A percentile compares a stretch with the other conserved stretches of the same genome.
Conservation (phyloP, 2,329 filamentous ascomycete species). For the Aureobasidium zeae region DNA sequence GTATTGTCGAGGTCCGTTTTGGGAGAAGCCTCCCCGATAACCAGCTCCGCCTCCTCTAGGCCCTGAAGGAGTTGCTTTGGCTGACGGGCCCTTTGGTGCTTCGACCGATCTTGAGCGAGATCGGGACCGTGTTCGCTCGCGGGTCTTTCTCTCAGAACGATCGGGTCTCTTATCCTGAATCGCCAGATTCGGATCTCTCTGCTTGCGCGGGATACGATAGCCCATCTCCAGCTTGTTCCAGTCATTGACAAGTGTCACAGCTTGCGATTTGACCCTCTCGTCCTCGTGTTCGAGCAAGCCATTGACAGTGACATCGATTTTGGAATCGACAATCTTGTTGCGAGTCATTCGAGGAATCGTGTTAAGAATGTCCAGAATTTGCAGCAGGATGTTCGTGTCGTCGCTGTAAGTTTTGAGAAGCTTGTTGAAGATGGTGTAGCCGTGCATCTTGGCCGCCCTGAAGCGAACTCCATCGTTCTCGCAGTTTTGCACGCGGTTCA, state of each 20-base stretch:
- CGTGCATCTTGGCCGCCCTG: slow-evolving; percentile 89
- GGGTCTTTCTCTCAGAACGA: slow-evolving; percentile 52
- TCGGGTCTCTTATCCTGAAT: slow-evolving; percentile 51
- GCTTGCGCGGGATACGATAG: slow-evolving; percentile 88
- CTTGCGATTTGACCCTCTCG: slow-evolving; percentile 62
- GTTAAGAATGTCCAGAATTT: slow-evolving; percentile 82
- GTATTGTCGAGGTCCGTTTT: slow-evolving; percentile 42
- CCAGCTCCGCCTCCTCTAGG: slow-evolving; percentile 47
- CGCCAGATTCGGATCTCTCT: slow-evolving; percentile 59
- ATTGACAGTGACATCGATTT: slow-evolving; percentile 76
- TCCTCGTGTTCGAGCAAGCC: slow-evolving; percentile 57
- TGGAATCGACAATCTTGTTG: slow-evolving; percentile 95
- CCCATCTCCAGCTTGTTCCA: slow-evolving; percentile 87
- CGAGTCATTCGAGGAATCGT: slow-evolving; percentile 81
- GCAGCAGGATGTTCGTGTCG: slow-evolving; percentile 82
- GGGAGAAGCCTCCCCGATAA: slow-evolving; percentile 44
- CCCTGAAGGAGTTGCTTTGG: slow-evolving; percentile 30
- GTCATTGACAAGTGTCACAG: slow-evolving; percentile 62
- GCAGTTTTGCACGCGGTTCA: slow-evolving; percentile 77
- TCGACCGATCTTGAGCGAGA: slow-evolving; percentile 41
- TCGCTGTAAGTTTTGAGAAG: slow-evolving; percentile 75
- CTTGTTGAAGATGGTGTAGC: slow-evolving; percentile 87
- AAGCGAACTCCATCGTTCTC: slow-evolving; percentile 81
- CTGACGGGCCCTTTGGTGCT: slow-evolving; percentile 35
- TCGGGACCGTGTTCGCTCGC: slow-evolving; percentile 39